Evolutionary conservation across 805 yeast genomes (phyloP), one percentile per base, ranked within the genome.

Genomic region (Wickerhamiella occidentalis): DNA sequence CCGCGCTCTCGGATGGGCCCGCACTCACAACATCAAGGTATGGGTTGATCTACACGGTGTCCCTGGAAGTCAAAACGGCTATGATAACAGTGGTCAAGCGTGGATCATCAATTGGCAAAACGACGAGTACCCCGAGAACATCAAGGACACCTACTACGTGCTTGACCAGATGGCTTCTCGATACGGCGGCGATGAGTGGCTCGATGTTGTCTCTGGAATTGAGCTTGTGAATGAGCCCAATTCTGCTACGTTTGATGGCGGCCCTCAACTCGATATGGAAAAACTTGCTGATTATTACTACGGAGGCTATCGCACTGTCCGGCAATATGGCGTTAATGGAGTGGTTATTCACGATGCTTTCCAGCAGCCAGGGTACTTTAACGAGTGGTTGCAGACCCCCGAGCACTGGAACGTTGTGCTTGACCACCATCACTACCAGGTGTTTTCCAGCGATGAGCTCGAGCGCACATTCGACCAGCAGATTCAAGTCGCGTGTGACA

Each of bases 11-110:
- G 72, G 61, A 18, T 87, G 95, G 95, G 76, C 83, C 42, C 62
- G 75, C 45, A 66, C 68, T 13, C 59, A 78, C 54, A 74, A 72
- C 23, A 60, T 87, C 52, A 78, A 78, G 59, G 94, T 78, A 23
- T 85, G 95, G 95, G 73, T 87, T 40, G 96, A 87, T 64, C 66
- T 87, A 59, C 96, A 87, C 62, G 96, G 96, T 54, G 94, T 82
- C 15, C 90, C 95, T 36, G 95, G 95, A n/a, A 83, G 94, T 19
- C 96, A 87, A 64, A 87, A 87, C 64, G 95, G 96, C 9, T 87
- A 85, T 60, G 96, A 87, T 64, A 87, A 87, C 69, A 85, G 95
- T 6, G 96, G 96, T 29, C 68, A 75, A 52, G 73, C 94, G 8
- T 95, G 81, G 61, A 37, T 57, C 0, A 59, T 70, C 40, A 64